Evolutionary conservation across 129 eudicot species (phyloP).

Genomic region (Solidago caesia): DNA sequence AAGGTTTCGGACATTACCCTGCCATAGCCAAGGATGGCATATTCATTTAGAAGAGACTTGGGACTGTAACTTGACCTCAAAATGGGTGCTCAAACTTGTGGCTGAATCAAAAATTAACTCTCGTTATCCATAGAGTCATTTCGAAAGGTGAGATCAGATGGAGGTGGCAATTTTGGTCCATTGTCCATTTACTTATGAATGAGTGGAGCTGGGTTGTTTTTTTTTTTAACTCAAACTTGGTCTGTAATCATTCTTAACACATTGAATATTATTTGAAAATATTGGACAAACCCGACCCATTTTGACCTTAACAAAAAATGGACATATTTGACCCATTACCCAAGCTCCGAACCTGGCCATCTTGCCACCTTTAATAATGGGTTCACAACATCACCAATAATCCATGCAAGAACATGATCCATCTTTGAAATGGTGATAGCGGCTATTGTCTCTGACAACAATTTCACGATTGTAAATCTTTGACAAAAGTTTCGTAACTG

Average conservation of each 20-base stretch:
- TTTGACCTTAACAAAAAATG: neutral
- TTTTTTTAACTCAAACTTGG: too few relatives aligned
- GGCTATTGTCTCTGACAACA: constrained; percentile 70
- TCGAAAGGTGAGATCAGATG: neutral
- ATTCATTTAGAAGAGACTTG: constrained; percentile 5
- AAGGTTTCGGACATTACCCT: constrained; percentile 9
- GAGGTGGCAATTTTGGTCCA: neutral
- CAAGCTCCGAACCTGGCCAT: neutral
- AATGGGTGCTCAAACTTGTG: constrained; percentile 4
- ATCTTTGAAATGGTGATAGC: constrained; percentile 65
- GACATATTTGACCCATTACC: neutral
- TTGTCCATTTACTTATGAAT: neutral
- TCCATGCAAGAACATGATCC: constrained; percentile 84
- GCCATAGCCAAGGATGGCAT: neutral
- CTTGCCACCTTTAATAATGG: neutral
- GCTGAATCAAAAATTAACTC: constrained; percentile 10
- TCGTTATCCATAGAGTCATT: neutral
- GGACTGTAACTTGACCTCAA: constrained; percentile 7
- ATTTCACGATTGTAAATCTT: constrained; percentile 66
- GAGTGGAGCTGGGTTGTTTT: neutral
- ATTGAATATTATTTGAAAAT: neutral
- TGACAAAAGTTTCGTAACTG: constrained; percentile 60
- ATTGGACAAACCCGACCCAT: neutral
- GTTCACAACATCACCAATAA: constrained; percentile 54
- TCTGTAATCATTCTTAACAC: neutral